Percentiles rank a stretch among this genome's conserved stretches.
These are phyloP conservation scores for Coemansia sp. DNA, from an alignment of 192 early-diverging fungal genomes.

Conservation along the genomic window DNA sequence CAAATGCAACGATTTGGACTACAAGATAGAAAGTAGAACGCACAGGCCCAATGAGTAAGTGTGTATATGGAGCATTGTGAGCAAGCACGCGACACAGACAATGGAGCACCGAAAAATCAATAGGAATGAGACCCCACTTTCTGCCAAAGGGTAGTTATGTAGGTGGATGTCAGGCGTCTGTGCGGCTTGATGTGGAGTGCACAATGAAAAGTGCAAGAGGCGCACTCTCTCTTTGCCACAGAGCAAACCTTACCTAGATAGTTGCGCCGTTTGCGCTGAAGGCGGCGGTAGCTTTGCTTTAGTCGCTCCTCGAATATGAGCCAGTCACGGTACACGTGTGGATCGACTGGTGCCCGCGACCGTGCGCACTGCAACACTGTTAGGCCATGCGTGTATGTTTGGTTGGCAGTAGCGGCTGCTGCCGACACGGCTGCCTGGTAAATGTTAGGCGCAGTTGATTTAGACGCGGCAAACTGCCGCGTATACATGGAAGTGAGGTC, in stretches of 20 bases:
- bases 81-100: not conserved
- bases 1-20: slow-evolving; percentile 50
- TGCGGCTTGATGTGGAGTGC: not conserved
- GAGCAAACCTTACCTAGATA: slow-evolving; percentile 40
- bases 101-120: not conserved
- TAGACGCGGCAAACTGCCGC: slow-evolving; percentile 50
- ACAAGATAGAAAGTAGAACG: not conserved
- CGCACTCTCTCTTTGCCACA: not conserved
- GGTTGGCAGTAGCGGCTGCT: slow-evolving; percentile 25
- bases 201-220: not conserved
- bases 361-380: slow-evolving; percentile 45
- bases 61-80: not conserved
- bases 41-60: not conserved
- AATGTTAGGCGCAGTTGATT: slow-evolving; percentile 29
- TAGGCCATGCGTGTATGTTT: slow-evolving; percentile 46
- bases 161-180: not conserved
- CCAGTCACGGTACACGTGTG: slow-evolving; percentile 68
- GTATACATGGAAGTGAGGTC: slow-evolving; percentile 55
- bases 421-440: slow-evolving; percentile 41
- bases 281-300: slow-evolving; percentile 68
- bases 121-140: not conserved
- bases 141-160: not conserved
- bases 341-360: slow-evolving; percentile 43
- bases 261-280: slow-evolving; percentile 70
- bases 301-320: slow-evolving; percentile 81